Percentiles rank a stretch among this genome's conserved stretches.
phyloP scores from a whole-genome alignment of 768 basidiomycete genomes.

The Mrakia hoshinonis region DNA sequence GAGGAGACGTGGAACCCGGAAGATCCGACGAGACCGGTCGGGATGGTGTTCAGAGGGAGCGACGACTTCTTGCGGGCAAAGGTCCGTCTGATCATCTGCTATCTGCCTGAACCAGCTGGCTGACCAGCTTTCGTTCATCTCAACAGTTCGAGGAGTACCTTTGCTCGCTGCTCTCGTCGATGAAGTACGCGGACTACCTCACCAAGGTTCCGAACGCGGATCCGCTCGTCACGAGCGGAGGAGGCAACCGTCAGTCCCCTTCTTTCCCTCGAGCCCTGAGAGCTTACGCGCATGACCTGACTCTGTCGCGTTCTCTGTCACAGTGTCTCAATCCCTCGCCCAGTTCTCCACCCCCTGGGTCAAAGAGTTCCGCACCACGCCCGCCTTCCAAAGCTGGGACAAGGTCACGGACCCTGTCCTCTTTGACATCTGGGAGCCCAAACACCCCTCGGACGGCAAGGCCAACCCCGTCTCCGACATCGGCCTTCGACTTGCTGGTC shows the following conservation, averaged over 20 bases:
- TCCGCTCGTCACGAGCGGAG: constrained; percentile 10
- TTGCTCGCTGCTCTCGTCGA: constrained; percentile 70
- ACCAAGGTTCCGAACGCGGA: constrained; percentile 53
- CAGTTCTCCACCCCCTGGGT: constrained; percentile 88
- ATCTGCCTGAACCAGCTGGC: not conserved
- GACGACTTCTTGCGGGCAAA: constrained; percentile 89
- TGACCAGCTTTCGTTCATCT: not conserved
- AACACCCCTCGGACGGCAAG: constrained; percentile 53
- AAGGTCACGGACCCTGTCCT: constrained; percentile 77
- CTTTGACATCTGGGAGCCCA: constrained; percentile 91
- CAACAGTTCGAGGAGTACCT: constrained; percentile 87
- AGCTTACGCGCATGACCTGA: not conserved
- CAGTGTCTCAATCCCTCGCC: constrained; percentile 49
- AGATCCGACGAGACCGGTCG: constrained; percentile 51
- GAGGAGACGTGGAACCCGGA: constrained; percentile 59
- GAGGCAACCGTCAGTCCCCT: constrained; percentile 8
- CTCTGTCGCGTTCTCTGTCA: not conserved
- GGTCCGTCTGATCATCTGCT: constrained; percentile 43
- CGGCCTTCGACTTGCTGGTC: constrained; percentile 64
- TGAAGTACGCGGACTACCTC: constrained; percentile 83
- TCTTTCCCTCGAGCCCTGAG: not conserved
- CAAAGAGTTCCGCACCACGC: constrained; percentile 73
- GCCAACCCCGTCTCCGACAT: constrained; percentile 84
- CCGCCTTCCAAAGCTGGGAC: constrained; percentile 85
- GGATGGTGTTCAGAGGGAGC: constrained; percentile 83